Evolutionary conservation across 345 rosid genomes (phyloP).

Genomic region (Populus simonii): DNA sequence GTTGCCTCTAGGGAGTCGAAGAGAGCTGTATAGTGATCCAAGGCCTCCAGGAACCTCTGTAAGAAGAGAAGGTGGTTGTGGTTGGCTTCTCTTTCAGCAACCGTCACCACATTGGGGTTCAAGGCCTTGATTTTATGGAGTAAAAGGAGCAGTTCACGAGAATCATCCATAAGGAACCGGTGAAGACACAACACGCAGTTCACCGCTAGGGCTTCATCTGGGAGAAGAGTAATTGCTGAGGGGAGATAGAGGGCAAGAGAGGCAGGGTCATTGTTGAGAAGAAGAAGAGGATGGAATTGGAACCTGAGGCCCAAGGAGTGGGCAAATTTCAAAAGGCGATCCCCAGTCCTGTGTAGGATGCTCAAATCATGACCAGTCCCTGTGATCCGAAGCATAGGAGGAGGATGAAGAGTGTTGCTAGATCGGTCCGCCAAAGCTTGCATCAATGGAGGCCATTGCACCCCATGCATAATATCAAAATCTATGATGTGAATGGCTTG

Average conservation of each 20-base stretch:
- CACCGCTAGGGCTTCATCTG: slow-evolving; percentile 69
- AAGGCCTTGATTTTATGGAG: slow-evolving; percentile 59
- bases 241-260: slow-evolving; percentile 42
- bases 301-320: slow-evolving; percentile 72
- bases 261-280: slow-evolving; percentile 49
- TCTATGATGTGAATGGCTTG: slow-evolving; percentile 74
- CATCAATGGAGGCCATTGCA: slow-evolving; percentile 99
- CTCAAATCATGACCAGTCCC: slow-evolving; percentile 73
- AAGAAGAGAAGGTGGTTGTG: slow-evolving; percentile 68
- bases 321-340: slow-evolving; percentile 76
- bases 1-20: slow-evolving; percentile 93
- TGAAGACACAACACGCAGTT: slow-evolving; percentile 76
- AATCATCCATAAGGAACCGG: slow-evolving; percentile 50
- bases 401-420: slow-evolving; percentile 34
- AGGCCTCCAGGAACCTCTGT: slow-evolving; percentile 65
- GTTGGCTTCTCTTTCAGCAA: slow-evolving; percentile 78
- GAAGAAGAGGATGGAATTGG: slow-evolving; percentile 70
- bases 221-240: slow-evolving; percentile 46
- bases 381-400: slow-evolving; percentile 79
- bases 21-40: slow-evolving; percentile 73
- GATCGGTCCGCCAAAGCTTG: slow-evolving; percentile 82
- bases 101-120: slow-evolving; percentile 71
- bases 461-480: slow-evolving; percentile 93
- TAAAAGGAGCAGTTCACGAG: slow-evolving; percentile 44
- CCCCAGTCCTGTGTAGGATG: slow-evolving; percentile 66